Base-by-base conservation (phyloP, 1,139 yeast species). In the Pichia sorboxylosa region DNA sequence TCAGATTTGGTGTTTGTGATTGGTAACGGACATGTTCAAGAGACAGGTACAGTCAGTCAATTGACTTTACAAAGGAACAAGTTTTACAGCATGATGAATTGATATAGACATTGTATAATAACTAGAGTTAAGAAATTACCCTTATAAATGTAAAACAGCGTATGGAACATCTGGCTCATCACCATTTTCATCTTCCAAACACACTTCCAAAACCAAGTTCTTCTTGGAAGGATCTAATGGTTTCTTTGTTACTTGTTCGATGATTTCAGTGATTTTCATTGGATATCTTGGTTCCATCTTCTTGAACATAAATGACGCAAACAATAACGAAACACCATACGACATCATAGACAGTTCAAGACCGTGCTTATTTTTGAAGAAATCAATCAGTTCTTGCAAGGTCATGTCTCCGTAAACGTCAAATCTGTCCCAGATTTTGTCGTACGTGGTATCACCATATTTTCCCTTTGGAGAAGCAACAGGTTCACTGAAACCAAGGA, bases 151-250 rank as follows among this genome's bases (percentile, higher is more conserved):
- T 38, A 80, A 66, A 39, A 76, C 73, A 38, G 85, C 71, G 53
- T 73, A 84, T 26, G 98, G 98, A 43, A 85, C 84, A 49, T 87
- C 98, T 17, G 85, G 95, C 55, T 92, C 98, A 54, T 90, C 96
- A 26, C 92, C 99, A 33, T 77, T 70, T 50, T 73, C 65, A 54
- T 90, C 98, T 51, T 90, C 98, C 40, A 92, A 83, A 54, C 95
- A 84, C 27, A 90, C 69, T 58, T 90, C 98, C 41, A 92, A 69
- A 37, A 87, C 76, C 58, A 90, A 65, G 26, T 82, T 73, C 55
- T 75, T 75, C 36, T 73, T 75, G 52, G 81, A 85, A 4, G 63
- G 53, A n/a, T 85, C 81, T 36, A 90, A 60, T 13, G 83, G 85
- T 56, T 83, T 81, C 63, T 84, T 84, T 36, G 93, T 76, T 27